phyloP scores from a whole-genome alignment of 116 monocot species.

The Cymodocea nodosa region DNA sequence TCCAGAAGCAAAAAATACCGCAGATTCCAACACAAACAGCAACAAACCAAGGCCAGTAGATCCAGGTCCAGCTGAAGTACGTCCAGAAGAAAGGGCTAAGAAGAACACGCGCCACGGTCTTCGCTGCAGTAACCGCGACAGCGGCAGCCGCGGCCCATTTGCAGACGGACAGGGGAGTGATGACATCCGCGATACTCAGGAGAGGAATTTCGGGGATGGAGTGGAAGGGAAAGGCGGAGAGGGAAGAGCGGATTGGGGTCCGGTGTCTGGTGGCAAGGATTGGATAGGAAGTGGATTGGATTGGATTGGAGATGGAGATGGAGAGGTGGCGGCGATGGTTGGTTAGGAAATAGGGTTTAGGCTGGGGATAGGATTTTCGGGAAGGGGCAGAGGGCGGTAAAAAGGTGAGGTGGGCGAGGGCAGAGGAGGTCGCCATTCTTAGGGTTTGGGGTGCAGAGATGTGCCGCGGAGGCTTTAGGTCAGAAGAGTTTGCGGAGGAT shows the following conservation, averaged over 20 bases:
- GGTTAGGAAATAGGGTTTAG: background rate
- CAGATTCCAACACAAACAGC: slow-evolving; percentile 21
- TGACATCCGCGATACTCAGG: slow-evolving; percentile 16
- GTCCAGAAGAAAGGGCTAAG: slow-evolving; percentile 70
- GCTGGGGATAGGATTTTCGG: background rate
- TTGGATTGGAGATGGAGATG: slow-evolving; percentile 11
- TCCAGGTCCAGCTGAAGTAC: slow-evolving; percentile 63
- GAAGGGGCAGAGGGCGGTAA: background rate
- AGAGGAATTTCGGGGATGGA: slow-evolving; percentile 1
- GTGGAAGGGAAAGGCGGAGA: slow-evolving; percentile 1
- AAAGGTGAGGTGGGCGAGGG: slow-evolving; percentile 9
- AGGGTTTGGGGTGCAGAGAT: background rate
- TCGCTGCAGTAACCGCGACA: slow-evolving; percentile 21
- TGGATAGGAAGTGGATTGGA: background rate
- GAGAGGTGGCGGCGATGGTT: background rate
- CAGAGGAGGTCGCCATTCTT: slow-evolving; percentile 3
- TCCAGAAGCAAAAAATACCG: slow-evolving; percentile 30
- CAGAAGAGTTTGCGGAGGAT: no score
- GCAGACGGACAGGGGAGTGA: slow-evolving; percentile 53
- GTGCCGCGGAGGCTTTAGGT: background rate
- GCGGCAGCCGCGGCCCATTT: slow-evolving; percentile 42
- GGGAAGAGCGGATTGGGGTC: slow-evolving; percentile 8
- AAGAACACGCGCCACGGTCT: slow-evolving; percentile 8
- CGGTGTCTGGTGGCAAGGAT: background rate
- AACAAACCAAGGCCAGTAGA: slow-evolving; percentile 61